Evolutionary conservation across 352 stramenopile genomes (phyloP).

Genomic region (Globisporangium splendens): DNA sequence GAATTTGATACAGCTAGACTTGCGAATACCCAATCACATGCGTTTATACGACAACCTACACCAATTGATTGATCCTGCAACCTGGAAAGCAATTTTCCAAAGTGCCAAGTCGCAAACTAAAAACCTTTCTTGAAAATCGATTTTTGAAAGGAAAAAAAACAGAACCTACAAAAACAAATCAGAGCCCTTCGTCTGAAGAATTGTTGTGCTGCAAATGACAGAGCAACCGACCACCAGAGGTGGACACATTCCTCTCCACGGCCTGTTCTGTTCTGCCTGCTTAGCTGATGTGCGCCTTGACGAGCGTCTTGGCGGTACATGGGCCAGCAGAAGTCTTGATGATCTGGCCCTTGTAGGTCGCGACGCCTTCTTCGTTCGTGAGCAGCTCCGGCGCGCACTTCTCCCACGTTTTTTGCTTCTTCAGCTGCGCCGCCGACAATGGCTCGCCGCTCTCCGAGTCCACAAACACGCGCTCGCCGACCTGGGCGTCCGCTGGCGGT

Average conservation of each 20-base stretch:
- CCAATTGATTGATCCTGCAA: background rate
- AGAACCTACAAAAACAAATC: no score
- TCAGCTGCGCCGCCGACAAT: conserved; percentile 74
- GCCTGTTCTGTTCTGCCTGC: background rate
- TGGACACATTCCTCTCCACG: background rate
- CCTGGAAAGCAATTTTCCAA: background rate
- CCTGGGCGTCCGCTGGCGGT: conserved; percentile 86
- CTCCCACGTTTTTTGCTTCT: conserved; percentile 89
- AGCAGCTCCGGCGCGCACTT: conserved; percentile 67
- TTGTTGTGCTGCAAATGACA: background rate
- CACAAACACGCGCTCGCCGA: conserved; percentile 93
- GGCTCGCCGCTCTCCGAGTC: conserved; percentile 63
- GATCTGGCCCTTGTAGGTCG: conserved; percentile 74
- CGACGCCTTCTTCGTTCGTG: conserved; percentile 60
- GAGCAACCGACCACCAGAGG: background rate
- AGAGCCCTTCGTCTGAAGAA: no score
- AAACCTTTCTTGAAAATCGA: no score
- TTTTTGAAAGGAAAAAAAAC: no score
- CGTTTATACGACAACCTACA: background rate
- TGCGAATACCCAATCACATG: no score
- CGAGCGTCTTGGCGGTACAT: conserved; percentile 60
- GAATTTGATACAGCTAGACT: no score
- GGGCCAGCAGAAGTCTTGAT: conserved; percentile 70
- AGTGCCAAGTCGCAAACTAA: no score
- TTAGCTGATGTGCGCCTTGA: conserved; percentile 73